These are phyloP conservation scores for Ensete glaucum DNA, from an alignment of 176 grass and related monocot genomes.

Conservation along the genomic window DNA sequence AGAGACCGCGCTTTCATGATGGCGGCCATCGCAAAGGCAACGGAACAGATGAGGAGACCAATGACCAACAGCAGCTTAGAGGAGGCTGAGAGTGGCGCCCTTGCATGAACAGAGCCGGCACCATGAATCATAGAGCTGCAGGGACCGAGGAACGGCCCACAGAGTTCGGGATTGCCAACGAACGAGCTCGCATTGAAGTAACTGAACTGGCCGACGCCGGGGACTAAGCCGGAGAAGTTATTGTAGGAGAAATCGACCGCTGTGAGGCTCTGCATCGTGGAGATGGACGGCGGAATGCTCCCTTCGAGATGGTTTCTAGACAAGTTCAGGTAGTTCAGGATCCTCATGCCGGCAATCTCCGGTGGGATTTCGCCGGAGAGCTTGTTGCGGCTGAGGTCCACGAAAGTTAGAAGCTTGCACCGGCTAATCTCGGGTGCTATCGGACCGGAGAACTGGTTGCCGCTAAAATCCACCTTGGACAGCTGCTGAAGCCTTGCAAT, in stretches of 20 bases:
- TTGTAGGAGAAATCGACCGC: slow-evolving; percentile 49
- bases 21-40: slow-evolving; percentile 58
- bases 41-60: slow-evolving; percentile 53
- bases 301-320: slow-evolving; percentile 23
- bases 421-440: slow-evolving; percentile 10
- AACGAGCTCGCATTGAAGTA: slow-evolving; percentile 92
- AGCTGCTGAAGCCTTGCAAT: slow-evolving; percentile 19
- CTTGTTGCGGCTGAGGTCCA: slow-evolving; percentile 14
- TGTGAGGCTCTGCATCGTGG: slow-evolving; percentile 19
- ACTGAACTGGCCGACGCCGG: slow-evolving; percentile 70
- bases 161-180: slow-evolving; percentile 53
- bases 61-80: slow-evolving; percentile 81
- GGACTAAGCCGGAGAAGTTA: slow-evolving; percentile 51
- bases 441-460: slow-evolving; percentile 21
- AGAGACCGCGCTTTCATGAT: slow-evolving; percentile 67
- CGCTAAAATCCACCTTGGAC: slow-evolving; percentile 11
- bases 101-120: background rate
- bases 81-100: slow-evolving; percentile 47
- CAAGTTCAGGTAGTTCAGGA: slow-evolving; percentile 14
- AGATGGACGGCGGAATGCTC: slow-evolving; percentile 15
- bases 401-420: slow-evolving; percentile 11
- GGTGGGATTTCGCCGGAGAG: slow-evolving; percentile 24
- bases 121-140: slow-evolving; percentile 28
- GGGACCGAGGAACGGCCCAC: slow-evolving; percentile 52
- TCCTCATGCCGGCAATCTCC: slow-evolving; percentile 16